Conservation (phyloP, 148 eudicot genomes). For the Rhododendron kiyosumense region DNA sequence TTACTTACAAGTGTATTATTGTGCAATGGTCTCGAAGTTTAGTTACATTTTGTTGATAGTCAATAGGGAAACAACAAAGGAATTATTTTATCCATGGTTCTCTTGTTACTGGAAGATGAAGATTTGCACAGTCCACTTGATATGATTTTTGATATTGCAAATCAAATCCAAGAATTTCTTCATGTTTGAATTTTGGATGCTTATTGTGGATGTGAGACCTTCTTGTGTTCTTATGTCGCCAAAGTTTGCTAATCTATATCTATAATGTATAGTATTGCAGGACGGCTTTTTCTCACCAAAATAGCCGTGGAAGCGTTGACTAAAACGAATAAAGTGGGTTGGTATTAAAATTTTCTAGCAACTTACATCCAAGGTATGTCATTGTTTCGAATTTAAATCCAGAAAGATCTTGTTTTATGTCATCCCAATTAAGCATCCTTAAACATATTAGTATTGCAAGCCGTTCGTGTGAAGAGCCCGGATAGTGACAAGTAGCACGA, state of each 20-base stretch:
- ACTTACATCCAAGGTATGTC: not conserved
- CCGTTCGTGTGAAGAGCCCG: not conserved
- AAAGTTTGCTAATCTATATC: not conserved
- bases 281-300: not conserved
- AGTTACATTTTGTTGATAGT: not conserved
- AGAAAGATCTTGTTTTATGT: not conserved
- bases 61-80: not conserved
- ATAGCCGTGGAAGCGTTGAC: not conserved
- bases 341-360: too few species aligned
- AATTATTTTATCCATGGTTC: not conserved
- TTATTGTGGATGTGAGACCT: not conserved
- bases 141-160: not conserved
- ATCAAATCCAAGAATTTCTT: not conserved
- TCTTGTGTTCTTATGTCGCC: not conserved
- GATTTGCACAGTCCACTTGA: not conserved
- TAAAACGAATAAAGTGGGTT: not conserved
- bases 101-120: not conserved
- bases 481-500: not conserved
- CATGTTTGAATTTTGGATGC: not conserved
- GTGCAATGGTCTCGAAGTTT: not conserved
- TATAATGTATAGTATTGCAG: not conserved
- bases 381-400: not conserved
- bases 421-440: conserved; percentile 43
- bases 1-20: not conserved
- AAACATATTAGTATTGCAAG: not conserved